phyloP scores from a whole-genome alignment of 768 basidiomycete genomes.

The Lactarius deliciosus region DNA sequence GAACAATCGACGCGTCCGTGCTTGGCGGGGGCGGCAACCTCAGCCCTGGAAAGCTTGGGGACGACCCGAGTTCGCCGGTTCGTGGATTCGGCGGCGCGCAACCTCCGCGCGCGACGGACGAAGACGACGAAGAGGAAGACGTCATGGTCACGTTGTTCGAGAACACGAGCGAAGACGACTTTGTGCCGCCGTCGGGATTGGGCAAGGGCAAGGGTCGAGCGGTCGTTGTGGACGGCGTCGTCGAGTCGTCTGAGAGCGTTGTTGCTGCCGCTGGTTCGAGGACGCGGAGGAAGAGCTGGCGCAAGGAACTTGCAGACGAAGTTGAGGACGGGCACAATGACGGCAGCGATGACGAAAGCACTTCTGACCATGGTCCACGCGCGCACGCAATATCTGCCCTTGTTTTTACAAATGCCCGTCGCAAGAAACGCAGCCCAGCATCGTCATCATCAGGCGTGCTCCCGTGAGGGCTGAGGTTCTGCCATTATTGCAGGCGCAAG shows the following conservation, averaged over 20 bases:
- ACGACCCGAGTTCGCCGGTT: background rate
- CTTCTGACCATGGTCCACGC: background rate
- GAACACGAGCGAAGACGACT: background rate
- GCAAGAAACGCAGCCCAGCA: background rate
- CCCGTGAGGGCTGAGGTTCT: no score
- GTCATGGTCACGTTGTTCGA: constrained; percentile 4
- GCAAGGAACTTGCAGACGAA: constrained; percentile 13
- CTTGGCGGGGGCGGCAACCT: constrained; percentile 18
- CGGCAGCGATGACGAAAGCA: background rate
- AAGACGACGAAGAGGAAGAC: constrained; percentile 14
- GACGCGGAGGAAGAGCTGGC: no score
- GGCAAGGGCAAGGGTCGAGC: no score
- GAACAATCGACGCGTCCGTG: constrained; percentile 27
- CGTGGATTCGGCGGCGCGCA: background rate
- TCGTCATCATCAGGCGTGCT: background rate
- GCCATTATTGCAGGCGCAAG: constrained; percentile 25
- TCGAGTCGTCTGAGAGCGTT: no score
- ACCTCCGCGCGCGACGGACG: background rate
- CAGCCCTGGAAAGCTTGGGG: constrained; percentile 1
- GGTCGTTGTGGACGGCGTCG: no score
- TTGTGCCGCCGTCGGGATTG: background rate
- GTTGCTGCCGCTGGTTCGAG: no score
- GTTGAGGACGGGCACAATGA: background rate
- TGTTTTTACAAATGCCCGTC: background rate
- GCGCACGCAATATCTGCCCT: background rate